These are phyloP conservation scores for Phytophthora meadii DNA, from an alignment of 352 stramenopile species.

Conservation along the genomic window DNA sequence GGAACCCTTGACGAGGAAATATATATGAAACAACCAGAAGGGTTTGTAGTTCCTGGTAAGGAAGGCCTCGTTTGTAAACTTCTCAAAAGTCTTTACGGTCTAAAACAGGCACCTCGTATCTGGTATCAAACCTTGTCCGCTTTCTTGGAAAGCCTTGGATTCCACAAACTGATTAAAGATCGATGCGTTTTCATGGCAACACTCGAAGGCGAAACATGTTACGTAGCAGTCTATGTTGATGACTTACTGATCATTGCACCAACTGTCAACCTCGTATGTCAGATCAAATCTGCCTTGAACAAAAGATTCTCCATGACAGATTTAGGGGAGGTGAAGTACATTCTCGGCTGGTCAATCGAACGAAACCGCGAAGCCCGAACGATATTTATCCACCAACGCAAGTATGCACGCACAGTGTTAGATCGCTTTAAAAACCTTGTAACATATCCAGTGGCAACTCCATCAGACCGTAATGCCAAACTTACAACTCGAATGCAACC, in stretches of 20 bases:
- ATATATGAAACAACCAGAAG: slow-evolving; percentile 25
- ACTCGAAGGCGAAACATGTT: no score
- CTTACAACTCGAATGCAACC: no score
- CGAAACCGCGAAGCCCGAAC: slow-evolving; percentile 5
- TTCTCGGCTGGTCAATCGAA: slow-evolving; percentile 19
- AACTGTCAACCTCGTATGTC: not conserved
- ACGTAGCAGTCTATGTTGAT: no score
- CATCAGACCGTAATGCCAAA: slow-evolving; percentile 7
- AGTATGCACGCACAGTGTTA: slow-evolving; percentile 26
- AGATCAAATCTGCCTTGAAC: slow-evolving; percentile 18
- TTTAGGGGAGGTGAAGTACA: slow-evolving; percentile 15
- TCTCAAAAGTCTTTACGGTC: not conserved
- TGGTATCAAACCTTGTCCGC: slow-evolving; percentile 6
- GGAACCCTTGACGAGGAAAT: slow-evolving; percentile 24
- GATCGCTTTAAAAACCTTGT: slow-evolving; percentile 19
- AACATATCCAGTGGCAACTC: slow-evolving; percentile 10
- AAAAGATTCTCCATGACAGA: slow-evolving; percentile 19
- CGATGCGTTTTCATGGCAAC: no score
- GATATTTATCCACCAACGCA: slow-evolving; percentile 23
- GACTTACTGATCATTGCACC: not conserved
- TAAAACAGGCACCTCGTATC: not conserved
- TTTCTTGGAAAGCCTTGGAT: slow-evolving; percentile 1
- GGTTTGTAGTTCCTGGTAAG: not conserved
- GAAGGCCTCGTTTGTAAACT: not conserved
- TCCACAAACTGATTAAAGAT: slow-evolving; percentile 5